Evolutionary conservation across 805 yeast genomes (phyloP), one percentile per base, ranked within the genome.

Genomic region (Crinitomyces ghanaensis): DNA sequence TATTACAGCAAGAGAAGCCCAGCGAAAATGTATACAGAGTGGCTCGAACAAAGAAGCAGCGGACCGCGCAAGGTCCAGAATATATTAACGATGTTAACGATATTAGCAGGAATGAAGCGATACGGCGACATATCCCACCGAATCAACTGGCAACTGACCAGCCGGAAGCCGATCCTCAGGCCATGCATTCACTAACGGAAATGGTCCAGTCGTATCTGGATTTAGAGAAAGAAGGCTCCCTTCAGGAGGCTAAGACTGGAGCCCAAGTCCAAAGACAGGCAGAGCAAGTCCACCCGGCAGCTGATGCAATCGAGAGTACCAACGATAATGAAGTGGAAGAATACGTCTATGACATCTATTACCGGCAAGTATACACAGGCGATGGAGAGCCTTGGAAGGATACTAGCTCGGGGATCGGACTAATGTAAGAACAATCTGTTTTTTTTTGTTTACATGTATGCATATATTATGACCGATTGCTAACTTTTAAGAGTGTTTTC

Each of bases 291-390:
- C 15, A 18, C 24, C 16, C 19, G 20, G 28, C 21, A 15, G 28
- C 31, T 16, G 34, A 20, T 16, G 38, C 28, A 34, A 38, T 16
- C 25, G 30, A 9, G 11, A 25, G 34, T 31, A 26, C 26, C 19
- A 38, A 17, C 12, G 52, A 50, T 24, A 38, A 42, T 9, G 63
- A 51, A 30, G 57, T 57, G 3, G 60, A 68, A n/a, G 94, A 82
- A 28, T 88, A 83, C 45, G 97, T 88, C 13, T 88, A 84, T 49
- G 98, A 88, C 56, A 85, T 88, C 7, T 88, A 88, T 56, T 66
- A 76, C 59, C 61, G 79, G 32, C 78, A 74, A 38, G 63, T 60
- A n/a, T 47, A 47, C 53, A 72, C 69, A 36, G 66, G 50, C 59
- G 67, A 35, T 50, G 17, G 62, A 48, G 43, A 68, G 39, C 60